Evolutionary conservation across 2,329 filamentous ascomycete genomes (phyloP), one percentile per base, ranked within the genome.

Genomic region (Dothideomycetidae sp.): DNA sequence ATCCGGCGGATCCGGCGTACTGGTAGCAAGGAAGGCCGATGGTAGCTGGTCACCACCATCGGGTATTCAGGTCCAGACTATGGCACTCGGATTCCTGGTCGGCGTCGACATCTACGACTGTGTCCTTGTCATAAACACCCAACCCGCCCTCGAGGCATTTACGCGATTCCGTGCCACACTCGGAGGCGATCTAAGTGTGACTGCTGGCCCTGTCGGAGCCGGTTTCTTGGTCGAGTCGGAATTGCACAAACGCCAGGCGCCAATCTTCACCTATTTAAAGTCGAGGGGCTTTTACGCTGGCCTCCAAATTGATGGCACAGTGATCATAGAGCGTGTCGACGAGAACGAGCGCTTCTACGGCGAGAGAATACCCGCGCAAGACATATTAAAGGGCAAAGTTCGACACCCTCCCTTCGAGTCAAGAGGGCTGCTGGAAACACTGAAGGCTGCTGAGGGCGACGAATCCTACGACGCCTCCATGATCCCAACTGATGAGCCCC

Each of bases 91-190:
- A 23, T 94, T 96, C 53, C 71, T 93, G 37, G 78, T 86, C 4
- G 88, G 86, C 2, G 80, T 93, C 29, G 88, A 96, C 54, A 85
- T 94, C 19, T 96, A 94, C 64, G 88, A 96, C 56, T 93, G 86
- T 52, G 81, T 96, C 10, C 71, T 94, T 5, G 81, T 94, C 23
- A 86, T 94, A 53, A 94, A 93, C 61, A 85, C 81, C 31, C 74
- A 81, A 31, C 71, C 82, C 40, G 84, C 85, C 5, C 64, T 96
- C 32, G 81, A 93, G 47, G 75, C 81, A 1, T 92, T 94, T 53
- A 84, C 81, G 23, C 78, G 76, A 41, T 64, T 88, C 3, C 73
- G 79, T 37, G 75, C 84, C 39, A 90, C 81, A 0, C 63, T 96
- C 2, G 86, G 86, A 4, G 77, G 80, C 31, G 84, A 93, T 54